Conservation (phyloP, 345 rosid genomes). For the Citrus glauca region DNA sequence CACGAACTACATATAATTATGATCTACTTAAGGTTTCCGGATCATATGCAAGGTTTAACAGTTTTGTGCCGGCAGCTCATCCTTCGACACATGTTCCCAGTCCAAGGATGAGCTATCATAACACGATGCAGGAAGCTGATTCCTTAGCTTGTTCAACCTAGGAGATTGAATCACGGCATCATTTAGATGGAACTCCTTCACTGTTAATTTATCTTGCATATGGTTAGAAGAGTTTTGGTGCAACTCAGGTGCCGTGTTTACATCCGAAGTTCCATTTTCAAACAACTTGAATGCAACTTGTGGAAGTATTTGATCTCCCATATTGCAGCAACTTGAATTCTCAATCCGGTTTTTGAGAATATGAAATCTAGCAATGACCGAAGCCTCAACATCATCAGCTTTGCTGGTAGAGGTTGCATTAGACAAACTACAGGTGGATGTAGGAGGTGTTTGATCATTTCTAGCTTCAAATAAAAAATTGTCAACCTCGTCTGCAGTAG, state of each 20-base stretch:
- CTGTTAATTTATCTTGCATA: slow-evolving; percentile 4
- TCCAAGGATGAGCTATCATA: slow-evolving; percentile 52
- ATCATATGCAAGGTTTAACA: slow-evolving; percentile 11
- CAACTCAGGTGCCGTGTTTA: background rate
- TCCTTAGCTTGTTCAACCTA: background rate
- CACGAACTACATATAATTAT: background rate
- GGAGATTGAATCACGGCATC: slow-evolving; percentile 12
- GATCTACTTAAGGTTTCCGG: background rate
- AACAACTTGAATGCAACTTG: background rate
- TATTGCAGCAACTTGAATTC: slow-evolving; percentile 12
- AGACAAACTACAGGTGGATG: slow-evolving; percentile 12
- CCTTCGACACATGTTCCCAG: slow-evolving; percentile 74
- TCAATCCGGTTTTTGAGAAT: slow-evolving; percentile 37
- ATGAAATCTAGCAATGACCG: slow-evolving; percentile 39
- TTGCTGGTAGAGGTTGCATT: slow-evolving; percentile 1
- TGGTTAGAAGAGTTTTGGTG: background rate
- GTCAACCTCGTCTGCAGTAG: slow-evolving; percentile 17
- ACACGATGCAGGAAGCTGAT: slow-evolving; percentile 24
- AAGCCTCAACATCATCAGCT: slow-evolving; percentile 31
- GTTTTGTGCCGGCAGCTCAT: slow-evolving; percentile 37
- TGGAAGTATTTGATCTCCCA: slow-evolving; percentile 17
- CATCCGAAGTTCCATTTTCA: slow-evolving; percentile 10
- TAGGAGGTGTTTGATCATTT: slow-evolving; percentile 1
- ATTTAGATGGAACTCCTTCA: slow-evolving; percentile 23
- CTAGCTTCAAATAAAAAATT: slow-evolving; percentile 23